Evolutionary conservation across 2,329 filamentous ascomycete genomes (phyloP), one percentile per base, ranked within the genome.

Genomic region (Aspergillus brunneoviolaceus): DNA sequence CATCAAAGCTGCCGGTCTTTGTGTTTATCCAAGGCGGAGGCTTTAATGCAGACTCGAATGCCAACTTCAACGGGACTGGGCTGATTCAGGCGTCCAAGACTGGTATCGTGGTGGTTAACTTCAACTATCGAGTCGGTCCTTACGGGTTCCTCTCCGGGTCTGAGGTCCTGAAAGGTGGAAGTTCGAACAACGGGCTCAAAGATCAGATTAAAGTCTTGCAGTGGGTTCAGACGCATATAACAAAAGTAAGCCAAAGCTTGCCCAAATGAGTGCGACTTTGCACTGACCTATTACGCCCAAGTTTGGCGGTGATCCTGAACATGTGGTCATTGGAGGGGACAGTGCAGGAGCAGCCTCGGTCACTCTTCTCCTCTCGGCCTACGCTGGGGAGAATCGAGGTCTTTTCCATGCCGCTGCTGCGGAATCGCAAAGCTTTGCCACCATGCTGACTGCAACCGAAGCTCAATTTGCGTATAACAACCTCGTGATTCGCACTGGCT

Each of bases 81-180:
- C 74, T 92, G n/a, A 79, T 88, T 29, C 71, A 80, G 31, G 87
- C 86, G 0, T 84, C 84, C 19, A 79, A 81, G 42, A 76, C 83
- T 59, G 80, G 84, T 51, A 87, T 92, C 27, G 76, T 93, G 0
- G 85, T 91, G 0, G 88, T 93, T 2, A 87, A 82, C 10, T 83
- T 91, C 75, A 92, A 92, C 74, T 92, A 93, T 70, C 86, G 90
- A 5, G 88, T 93, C 11, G 89, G 89, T 0, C 82, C 85, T 0
- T 92, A 87, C 65, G 90, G 90, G 0, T 93, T 92, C 70, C 79
- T 93, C 12, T 84, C 85, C 1, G 80, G 85, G 58, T 76, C 82
- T 16, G 82, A 88, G 65, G 74, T 87, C 1, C 65, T 76, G 33
- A 33, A 61, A 64, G 65, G 75, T 4, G 82, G 84, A 2, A 84